Evolutionary conservation across 148 eudicot genomes (phyloP), one percentile per base, ranked within the genome.

Genomic region (Linanthus parryae): DNA sequence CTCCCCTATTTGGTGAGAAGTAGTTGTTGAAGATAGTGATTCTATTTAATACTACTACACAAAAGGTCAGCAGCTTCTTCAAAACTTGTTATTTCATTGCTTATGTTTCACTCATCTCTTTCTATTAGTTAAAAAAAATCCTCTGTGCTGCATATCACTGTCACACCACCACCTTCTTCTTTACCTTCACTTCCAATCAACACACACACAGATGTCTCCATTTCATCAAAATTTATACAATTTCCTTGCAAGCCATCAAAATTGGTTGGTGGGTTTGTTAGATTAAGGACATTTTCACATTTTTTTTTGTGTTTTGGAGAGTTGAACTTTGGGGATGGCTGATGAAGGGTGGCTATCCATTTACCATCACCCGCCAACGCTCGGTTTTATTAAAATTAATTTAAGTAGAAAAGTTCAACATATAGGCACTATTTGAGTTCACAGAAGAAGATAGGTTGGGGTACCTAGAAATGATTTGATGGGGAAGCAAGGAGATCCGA

Each of bases 121-220:
- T 21, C 7, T 44, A 22, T 9, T 62, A 5, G 27, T 17, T 34
- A 31, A 21, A 17, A 8, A n/a, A 40, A 36, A 33, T 44, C 44
- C 50, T 43, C 21, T 48, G 11, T 49, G 10, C 37, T n/a, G 24
- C 48, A 44, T 51, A 37, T 72, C 81, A 29, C 28, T 52, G 35
- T 77, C 82, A 72, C 76, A 21, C 23, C 50, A 34, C 73, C 83
- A 73, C 74, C 79, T 58, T 58, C 62, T 54, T 39, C 52, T 53
- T 13, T 81, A 55, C 45, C 84, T 85, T 82, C 66, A 67, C 72
- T 82, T 76, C 66, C 71, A 81, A 81, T 77, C 57, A 51, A 66
- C 43, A 53, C 11, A n/a, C n/a, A n/a, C 36, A 39, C 66, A 26
- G 65, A 80, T 67, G 82, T 55, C 51, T 39, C 19, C 56, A 47